These are phyloP conservation scores for Aspergillus tubingensis DNA, from an alignment of 2,329 filamentous ascomycete genomes.

Conservation along the genomic window DNA sequence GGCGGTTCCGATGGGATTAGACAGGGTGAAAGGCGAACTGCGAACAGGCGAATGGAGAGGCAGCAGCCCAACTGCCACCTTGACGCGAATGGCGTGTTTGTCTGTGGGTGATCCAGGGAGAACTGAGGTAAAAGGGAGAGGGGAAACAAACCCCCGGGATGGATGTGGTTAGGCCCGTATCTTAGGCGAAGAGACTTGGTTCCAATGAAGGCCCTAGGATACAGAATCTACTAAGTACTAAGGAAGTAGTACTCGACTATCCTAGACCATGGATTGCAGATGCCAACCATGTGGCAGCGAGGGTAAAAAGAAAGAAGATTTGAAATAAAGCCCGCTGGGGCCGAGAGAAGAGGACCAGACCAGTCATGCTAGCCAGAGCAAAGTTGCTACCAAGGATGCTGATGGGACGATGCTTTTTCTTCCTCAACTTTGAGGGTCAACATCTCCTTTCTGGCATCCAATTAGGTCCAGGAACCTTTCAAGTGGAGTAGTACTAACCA, in stretches of 20 bases:
- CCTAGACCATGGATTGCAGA: constrained; percentile 20
- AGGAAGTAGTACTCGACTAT: background rate
- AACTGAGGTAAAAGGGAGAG: too few species aligned
- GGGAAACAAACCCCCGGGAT: background rate
- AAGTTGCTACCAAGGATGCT: background rate
- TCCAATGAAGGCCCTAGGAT: background rate
- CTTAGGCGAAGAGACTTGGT: constrained; percentile 7
- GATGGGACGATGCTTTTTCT: background rate
- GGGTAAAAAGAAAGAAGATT: background rate
- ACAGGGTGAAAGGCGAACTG: background rate
- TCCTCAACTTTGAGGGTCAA: background rate
- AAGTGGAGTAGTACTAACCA: background rate
- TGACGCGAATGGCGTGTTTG: background rate
- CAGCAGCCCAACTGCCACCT: constrained; percentile 1
- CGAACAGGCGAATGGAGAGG: constrained; percentile 3
- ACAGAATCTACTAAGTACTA: too few species aligned
- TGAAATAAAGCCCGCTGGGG: background rate
- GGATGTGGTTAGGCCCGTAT: background rate
- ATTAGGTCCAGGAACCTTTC: background rate
- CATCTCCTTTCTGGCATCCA: background rate
- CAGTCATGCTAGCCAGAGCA: background rate
- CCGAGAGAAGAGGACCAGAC: background rate
- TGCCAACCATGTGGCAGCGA: constrained; percentile 36
- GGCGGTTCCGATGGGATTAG: constrained; percentile 11
- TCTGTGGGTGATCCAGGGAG: background rate